Conservation (phyloP, 306 rosid genomes). For the Astragalus membranaceus region DNA sequence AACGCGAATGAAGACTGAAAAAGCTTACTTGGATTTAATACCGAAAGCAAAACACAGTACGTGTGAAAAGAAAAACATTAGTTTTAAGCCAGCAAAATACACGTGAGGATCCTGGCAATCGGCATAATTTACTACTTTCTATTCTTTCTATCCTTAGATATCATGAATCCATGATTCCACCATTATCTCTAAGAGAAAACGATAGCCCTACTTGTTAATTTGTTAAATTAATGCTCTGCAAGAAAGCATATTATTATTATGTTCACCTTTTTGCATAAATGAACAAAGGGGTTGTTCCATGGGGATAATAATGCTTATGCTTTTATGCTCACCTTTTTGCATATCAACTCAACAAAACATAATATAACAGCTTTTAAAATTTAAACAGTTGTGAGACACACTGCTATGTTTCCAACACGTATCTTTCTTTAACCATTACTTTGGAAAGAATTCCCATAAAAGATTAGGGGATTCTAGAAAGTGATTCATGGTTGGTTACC, state of each 20-base stretch:
- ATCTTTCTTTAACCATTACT: background rate
- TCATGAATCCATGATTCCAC: slow-evolving; percentile 1
- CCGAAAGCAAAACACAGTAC: slow-evolving; percentile 1
- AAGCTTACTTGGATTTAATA: background rate
- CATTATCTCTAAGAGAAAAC: background rate
- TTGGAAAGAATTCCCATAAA: background rate
- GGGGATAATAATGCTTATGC: slow-evolving; percentile 16
- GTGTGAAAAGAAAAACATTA: background rate
- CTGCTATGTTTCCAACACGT: background rate
- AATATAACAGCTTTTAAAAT: background rate
- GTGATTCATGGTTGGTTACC: background rate
- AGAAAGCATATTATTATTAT: background rate
- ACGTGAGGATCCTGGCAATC: slow-evolving; percentile 17
- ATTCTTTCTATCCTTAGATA: background rate
- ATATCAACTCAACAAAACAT: background rate
- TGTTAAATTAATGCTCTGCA: slow-evolving; percentile 1
- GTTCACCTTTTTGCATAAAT: slow-evolving; percentile 2
- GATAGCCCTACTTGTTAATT: background rate
- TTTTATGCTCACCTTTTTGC: slow-evolving; percentile 18
- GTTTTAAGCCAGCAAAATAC: slow-evolving; percentile 9
- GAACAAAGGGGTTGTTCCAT: slow-evolving; percentile 3
- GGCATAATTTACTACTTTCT: slow-evolving; percentile 12
- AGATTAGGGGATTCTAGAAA: background rate
- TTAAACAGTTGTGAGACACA: background rate
- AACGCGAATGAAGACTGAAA: background rate